Evolutionary conservation across 176 grass and related monocot genomes (phyloP), one percentile per base, ranked within the genome.

Genomic region (Typha latifolia): DNA sequence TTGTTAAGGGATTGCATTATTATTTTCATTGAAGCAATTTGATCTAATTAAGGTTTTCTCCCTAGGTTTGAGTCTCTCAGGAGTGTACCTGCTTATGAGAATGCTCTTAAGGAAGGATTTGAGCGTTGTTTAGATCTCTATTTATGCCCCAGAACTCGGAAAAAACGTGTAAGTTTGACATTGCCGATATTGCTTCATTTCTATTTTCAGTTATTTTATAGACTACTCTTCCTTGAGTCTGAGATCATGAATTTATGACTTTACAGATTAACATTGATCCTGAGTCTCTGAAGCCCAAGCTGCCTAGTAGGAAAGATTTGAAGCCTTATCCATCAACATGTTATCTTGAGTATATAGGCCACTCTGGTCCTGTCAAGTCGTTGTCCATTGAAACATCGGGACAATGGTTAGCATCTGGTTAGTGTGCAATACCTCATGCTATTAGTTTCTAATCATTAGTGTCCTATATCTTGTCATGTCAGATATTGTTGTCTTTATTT

Each of bases 201-300:
- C 13, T 12, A 12, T 26, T 37, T 18, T 51, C 29, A 64, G 4
- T 67, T 76, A 49, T 27, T 48, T 51, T 67, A 16, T 47, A 48
- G 16, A 57, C 32, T 37, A 61, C 32, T 47, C n/a, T 47, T 47
- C 21, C 18, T 59, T 59, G 20, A 19, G 16, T 59, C 20, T 59
- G 53, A 59, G 5, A 11, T 59, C 11, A 59, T 22, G 53, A 59
- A 43, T 67, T 87, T 29, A 68, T 70, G 59, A 72, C 53, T 14
- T 19, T 32, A 32, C 79, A 99, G 95, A 89, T 99, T 80, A 99
- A 99, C 74, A 99, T 99, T 27, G 84, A 99, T 77, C 95, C 95
- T 0, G 95, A 94, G 62, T 90, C 84, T 66, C 81, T 99, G 61
- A 99, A 90, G 68, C 89, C 89, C 8, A 99, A 94, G 56, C 70